Evolutionary conservation across 2,329 filamentous ascomycete species (phyloP), one percentile per base, ranked within the genome.

Genomic region (Fonsecaea pedrosoi): DNA sequence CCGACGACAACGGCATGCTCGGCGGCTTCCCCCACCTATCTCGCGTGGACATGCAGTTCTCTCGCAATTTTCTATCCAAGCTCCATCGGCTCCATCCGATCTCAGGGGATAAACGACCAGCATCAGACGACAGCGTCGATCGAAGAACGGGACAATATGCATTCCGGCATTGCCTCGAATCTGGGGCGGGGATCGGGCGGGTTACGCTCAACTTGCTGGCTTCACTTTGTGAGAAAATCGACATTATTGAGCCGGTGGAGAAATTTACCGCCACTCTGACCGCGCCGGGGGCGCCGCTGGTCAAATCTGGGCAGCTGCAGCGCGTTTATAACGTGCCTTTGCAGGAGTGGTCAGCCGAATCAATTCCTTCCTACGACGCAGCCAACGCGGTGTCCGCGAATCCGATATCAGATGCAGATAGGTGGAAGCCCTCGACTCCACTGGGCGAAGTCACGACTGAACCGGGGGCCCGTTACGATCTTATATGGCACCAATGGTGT

Each of bases 401-500:
- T 3, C 7, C 21, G 9, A 13, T 37, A 8, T 80, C 96, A 0
- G 90, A 96, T 77, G 83, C 30, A 32, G 30, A 4, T 32, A 3
- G 6, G 30, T 3, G 30, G 2, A 32, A 32, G 6, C 4, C 30
- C 30, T 32, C 30, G 4, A 4, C 30, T 32, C 30, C 30, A 32
- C 30, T 85, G 34, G 76, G 79, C 57, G 35, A 57, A 12, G 5
- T 10, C 54, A 25, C 18, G 9, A 30, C 9, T 18, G 13, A 45
- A 21, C 37, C n/a, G 2, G 55, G n/a, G 12, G 37, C 21, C 21
- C 54, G 21, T 12, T 97, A 97, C 78, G 90, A 94, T 75, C 77
- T 97, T 54, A 88, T 97, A 68, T 97, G 92, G 92, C 90, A 87
- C 60, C 94, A 97, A 78, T 97, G 94, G 93, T 97, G 93, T 77